Percentiles rank a stretch among this genome's conserved stretches.
These are phyloP conservation scores for Microsporum ferrugineum DNA, from an alignment of 2,329 filamentous ascomycete genomes.

Conservation along the genomic window DNA sequence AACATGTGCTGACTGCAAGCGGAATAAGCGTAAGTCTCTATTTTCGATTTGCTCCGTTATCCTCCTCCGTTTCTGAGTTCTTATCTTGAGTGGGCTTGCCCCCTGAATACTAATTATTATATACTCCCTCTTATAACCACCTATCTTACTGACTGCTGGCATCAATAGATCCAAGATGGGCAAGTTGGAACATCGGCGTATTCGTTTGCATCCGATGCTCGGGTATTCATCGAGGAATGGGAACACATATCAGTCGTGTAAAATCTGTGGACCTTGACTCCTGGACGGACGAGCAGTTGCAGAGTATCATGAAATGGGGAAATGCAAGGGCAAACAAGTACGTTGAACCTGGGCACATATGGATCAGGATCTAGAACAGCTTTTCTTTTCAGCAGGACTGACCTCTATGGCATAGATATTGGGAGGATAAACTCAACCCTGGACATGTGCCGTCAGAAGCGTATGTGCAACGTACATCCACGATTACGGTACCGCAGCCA, in stretches of 20 bases:
- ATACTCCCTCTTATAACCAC: not conserved
- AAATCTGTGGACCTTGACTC: constrained; percentile 97
- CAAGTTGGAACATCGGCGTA: constrained; percentile 94
- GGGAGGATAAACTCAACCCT: constrained; percentile 85
- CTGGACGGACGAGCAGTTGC: constrained; percentile 96
- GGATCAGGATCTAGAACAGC: constrained; percentile 17
- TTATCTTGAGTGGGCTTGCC: not conserved
- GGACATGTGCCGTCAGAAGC: constrained; percentile 89
- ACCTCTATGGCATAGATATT: constrained; percentile 46
- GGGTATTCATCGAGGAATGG: constrained; percentile 96
- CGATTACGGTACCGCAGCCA: not conserved
- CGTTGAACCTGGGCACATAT: constrained; percentile 18
- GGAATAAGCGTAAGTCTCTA: constrained; percentile 72
- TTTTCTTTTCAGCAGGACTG: not conserved
- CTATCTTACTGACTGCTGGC: not conserved
- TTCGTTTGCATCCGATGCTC: constrained; percentile 98
- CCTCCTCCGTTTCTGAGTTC: not conserved
- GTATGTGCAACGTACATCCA: constrained; percentile 26
- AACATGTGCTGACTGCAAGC: constrained; percentile 95
- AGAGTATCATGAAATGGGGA: constrained; percentile 89
- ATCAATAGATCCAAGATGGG: constrained; percentile 80
- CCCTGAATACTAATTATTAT: not conserved
- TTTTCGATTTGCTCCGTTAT: constrained; percentile 5
- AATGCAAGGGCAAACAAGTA: constrained; percentile 92
- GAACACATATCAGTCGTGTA: constrained; percentile 93